Evolutionary conservation across 805 yeast species (phyloP).

Genomic region (Candida yuanshanica): DNA sequence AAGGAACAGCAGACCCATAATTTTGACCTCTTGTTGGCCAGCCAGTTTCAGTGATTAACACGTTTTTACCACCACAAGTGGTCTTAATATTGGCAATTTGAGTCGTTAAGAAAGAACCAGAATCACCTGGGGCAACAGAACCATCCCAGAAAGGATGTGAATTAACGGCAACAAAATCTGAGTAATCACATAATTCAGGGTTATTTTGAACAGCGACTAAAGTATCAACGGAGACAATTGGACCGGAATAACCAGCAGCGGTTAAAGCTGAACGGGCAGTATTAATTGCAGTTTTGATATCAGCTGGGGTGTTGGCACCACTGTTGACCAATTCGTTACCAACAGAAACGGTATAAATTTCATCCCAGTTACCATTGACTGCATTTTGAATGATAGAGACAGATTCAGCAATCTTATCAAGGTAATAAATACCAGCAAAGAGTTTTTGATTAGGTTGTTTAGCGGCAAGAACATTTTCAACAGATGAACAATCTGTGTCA

Average conservation of each 20-base stretch:
- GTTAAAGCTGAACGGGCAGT: conserved; percentile 41
- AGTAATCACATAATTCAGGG: conserved; percentile 45
- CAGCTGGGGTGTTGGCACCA: conserved; percentile 40
- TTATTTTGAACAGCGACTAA: conserved; percentile 52
- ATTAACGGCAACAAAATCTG: conserved; percentile 63
- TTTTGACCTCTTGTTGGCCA: conserved; percentile 62
- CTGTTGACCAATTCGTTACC: conserved; percentile 88
- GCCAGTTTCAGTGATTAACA: conserved; percentile 57
- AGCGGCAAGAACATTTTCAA: conserved; percentile 45
- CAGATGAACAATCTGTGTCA: conserved; percentile 56
- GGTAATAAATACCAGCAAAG: conserved; percentile 54
- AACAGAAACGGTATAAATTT: conserved; percentile 62
- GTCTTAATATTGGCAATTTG: conserved; percentile 41
- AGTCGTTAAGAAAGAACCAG: conserved; percentile 47
- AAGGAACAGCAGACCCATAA: conserved; percentile 52
- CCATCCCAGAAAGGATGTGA: conserved; percentile 67
- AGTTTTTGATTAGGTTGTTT: conserved; percentile 43
- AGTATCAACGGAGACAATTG: conserved; percentile 59
- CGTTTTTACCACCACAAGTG: conserved; percentile 44
- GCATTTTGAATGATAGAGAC: conserved; percentile 40
- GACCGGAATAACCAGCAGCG: conserved; percentile 46
- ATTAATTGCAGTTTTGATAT: conserved; percentile 42
- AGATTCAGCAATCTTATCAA: conserved; percentile 38
- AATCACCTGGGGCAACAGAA: conserved; percentile 39
- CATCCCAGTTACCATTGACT: conserved; percentile 50